These are phyloP conservation scores for Hypoxylon sp. DNA, from an alignment of 2,329 filamentous ascomycete genomes.

Conservation along the genomic window DNA sequence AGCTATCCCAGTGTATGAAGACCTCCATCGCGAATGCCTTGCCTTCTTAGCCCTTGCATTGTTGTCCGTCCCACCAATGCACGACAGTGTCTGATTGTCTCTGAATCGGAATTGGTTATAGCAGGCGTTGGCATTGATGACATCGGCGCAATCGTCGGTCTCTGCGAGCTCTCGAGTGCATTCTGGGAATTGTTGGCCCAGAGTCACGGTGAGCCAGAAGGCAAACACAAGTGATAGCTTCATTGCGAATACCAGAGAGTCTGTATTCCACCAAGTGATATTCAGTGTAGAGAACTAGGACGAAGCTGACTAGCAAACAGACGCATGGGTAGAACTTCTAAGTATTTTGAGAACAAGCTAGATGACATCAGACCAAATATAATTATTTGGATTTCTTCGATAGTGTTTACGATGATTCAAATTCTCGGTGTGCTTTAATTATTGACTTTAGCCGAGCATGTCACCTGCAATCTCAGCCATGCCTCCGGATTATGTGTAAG, in stretches of 20 bases:
- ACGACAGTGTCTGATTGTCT: conserved; percentile 55
- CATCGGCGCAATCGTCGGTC: conserved; percentile 58
- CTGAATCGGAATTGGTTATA: conserved; percentile 59
- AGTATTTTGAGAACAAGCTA: conserved; percentile 13
- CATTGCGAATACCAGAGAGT: conserved; percentile 35
- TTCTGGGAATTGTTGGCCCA: conserved; percentile 51
- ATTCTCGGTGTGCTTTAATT: conserved; percentile 33
- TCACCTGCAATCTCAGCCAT: conserved; percentile 15
- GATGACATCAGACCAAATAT: conserved; percentile 38
- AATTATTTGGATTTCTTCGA: background rate
- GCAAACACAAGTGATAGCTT: conserved; percentile 46
- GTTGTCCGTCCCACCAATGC: conserved; percentile 56
- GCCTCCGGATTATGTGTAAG: conserved; percentile 41
- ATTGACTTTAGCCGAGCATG: conserved; percentile 37
- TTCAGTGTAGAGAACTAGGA: conserved; percentile 5
- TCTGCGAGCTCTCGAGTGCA: conserved; percentile 56
- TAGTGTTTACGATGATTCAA: conserved; percentile 14
- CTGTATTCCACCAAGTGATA: conserved; percentile 8
- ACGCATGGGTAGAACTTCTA: conserved; percentile 22
- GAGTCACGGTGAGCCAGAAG: conserved; percentile 44
- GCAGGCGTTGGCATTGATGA: conserved; percentile 59
- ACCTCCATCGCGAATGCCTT: conserved; percentile 12
- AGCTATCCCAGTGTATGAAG: background rate
- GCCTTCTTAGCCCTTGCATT: conserved; percentile 55
- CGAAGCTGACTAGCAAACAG: conserved; percentile 25